Percentiles rank a stretch among this genome's conserved stretches.
Conservation (phyloP, 129 eudicot genomes). For the Arctium lappa region DNA sequence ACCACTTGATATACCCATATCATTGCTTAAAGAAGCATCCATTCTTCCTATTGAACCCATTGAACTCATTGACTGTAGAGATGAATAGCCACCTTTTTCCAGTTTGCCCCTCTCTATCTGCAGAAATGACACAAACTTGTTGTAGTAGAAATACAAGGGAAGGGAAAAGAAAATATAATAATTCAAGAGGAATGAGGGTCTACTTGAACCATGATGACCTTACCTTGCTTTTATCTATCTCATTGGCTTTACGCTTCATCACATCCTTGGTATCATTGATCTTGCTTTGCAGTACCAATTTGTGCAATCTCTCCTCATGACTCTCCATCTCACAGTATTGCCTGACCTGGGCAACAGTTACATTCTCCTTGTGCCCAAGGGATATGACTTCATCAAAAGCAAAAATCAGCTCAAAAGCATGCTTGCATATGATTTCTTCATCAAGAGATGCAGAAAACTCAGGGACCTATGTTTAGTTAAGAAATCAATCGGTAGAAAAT, state of each 20-base stretch:
- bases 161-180: not conserved
- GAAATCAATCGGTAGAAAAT: constrained; percentile 23
- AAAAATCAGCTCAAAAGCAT: constrained; percentile 90
- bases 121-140: constrained; percentile 5
- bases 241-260: constrained; percentile 92
- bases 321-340: constrained; percentile 98
- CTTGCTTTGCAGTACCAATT: constrained; percentile 69
- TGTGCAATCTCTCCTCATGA: constrained; percentile 85
- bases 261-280: constrained; percentile 80
- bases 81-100: constrained; percentile 65
- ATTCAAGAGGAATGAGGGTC: not conserved
- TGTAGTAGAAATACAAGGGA: not conserved
- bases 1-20: constrained; percentile 44
- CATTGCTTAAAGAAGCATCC: constrained; percentile 67
- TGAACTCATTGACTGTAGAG: constrained; percentile 71
- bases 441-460: constrained; percentile 80
- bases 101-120: constrained; percentile 66
- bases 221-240: constrained; percentile 89
- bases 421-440: constrained; percentile 81
- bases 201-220: not conserved
- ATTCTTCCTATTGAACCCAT: constrained; percentile 55
- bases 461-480: constrained; percentile 74
- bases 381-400: constrained; percentile 93
- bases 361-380: constrained; percentile 90
- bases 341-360: constrained; percentile 83